These are phyloP conservation scores for Coleophoma cylindrospora DNA, from an alignment of 2,329 filamentous ascomycete species.

Conservation along the genomic window DNA sequence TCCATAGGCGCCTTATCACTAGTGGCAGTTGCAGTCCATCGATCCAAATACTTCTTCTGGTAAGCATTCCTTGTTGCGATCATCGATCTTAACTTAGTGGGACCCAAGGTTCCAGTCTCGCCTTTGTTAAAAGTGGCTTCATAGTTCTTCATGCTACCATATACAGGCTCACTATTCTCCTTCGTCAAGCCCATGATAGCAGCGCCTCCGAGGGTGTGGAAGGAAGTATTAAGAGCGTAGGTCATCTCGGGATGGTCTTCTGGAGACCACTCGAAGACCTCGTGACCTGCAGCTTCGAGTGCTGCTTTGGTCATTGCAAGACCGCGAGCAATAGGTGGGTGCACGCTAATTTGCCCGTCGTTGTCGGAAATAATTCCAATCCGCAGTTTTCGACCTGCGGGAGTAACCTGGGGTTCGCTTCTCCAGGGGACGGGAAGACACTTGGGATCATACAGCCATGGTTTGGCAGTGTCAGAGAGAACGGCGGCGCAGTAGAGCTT, in stretches of 20 bases:
- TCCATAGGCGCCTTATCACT: slow-evolving; percentile 27
- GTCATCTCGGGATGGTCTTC: slow-evolving; percentile 27
- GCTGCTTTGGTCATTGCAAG: slow-evolving; percentile 26
- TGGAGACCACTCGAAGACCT: slow-evolving; percentile 29
- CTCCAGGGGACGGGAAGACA: slow-evolving; percentile 32
- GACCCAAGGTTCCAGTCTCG: slow-evolving; percentile 20
- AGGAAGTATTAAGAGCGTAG: slow-evolving; percentile 21
- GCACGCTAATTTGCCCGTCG: slow-evolving; percentile 29
- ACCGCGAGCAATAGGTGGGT: slow-evolving; percentile 32
- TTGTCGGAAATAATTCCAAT: slow-evolving; percentile 31
- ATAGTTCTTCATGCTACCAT: slow-evolving; percentile 23
- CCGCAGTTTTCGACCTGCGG: slow-evolving; percentile 28
- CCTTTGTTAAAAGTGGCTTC: slow-evolving; percentile 20
- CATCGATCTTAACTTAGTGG: slow-evolving; percentile 25
- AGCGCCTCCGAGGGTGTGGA: slow-evolving; percentile 26
- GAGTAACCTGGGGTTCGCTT: slow-evolving; percentile 25
- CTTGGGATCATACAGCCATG: slow-evolving; percentile 33
- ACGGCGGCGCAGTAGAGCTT: slow-evolving; percentile 31
- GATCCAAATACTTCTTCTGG: slow-evolving; percentile 30
- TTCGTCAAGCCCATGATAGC: slow-evolving; percentile 23
- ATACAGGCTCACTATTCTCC: slow-evolving; percentile 21
- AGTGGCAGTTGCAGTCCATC: slow-evolving; percentile 25
- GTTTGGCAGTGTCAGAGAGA: slow-evolving; percentile 24
- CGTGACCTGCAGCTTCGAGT: slow-evolving; percentile 30
- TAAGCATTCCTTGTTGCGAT: slow-evolving; percentile 25